Conservation (phyloP, 2,329 filamentous ascomycete species). For the Fusarium sp. region DNA sequence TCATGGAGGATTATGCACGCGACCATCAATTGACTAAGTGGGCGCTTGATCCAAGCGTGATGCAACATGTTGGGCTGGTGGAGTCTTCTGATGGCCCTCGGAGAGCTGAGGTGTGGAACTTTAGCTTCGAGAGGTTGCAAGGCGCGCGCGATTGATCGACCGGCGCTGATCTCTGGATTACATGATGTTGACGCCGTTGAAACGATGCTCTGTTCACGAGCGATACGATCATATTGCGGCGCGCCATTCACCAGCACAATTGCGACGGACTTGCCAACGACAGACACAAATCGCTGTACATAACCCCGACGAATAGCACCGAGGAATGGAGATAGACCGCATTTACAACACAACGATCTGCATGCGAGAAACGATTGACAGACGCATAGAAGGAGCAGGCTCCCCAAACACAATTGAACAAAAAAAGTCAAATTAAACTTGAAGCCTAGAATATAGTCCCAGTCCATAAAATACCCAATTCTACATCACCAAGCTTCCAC, state of each 20-base stretch:
- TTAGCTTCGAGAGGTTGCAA: slow-evolving; percentile 48
- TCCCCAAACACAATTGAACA: not conserved
- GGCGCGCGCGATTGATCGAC: not conserved
- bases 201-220: not conserved
- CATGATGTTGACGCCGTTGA: not conserved
- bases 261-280: not conserved
- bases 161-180: not conserved
- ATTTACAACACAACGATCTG: no score
- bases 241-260: not conserved
- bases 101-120: slow-evolving; percentile 51
- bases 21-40: slow-evolving; percentile 48
- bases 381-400: not conserved
- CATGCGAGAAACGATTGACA: not conserved
- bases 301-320: not conserved
- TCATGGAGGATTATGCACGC: slow-evolving; percentile 50
- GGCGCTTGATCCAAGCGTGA: slow-evolving; percentile 52
- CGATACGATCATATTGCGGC: not conserved
- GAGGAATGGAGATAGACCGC: not conserved
- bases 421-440: not conserved
- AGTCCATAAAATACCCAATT: not conserved
- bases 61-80: slow-evolving; percentile 52
- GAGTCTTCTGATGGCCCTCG: slow-evolving; percentile 47
- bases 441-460: not conserved
- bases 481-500: not conserved
- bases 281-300: not conserved